Evolutionary conservation across 352 stramenopile species (phyloP).

Genomic region (Poterioochromonas sp.): DNA sequence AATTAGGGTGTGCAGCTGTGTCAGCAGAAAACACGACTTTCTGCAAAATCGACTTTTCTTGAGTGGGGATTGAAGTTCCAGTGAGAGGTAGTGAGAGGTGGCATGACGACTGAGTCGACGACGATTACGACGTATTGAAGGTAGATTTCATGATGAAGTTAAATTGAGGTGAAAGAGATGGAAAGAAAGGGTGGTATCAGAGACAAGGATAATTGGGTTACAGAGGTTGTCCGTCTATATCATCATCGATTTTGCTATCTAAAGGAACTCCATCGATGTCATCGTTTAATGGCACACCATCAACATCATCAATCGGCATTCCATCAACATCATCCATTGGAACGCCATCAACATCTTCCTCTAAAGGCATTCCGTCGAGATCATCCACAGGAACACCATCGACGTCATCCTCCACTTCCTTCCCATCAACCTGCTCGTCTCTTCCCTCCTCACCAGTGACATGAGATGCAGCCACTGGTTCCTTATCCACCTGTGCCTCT

Average conservation of each 20-base stretch:
- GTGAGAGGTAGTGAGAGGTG: no score
- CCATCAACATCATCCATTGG: background rate
- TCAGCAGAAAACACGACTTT: no score
- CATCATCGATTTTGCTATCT: background rate
- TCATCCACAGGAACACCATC: background rate
- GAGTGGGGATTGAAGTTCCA: no score
- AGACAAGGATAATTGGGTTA: no score
- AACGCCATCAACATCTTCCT: constrained; percentile 15
- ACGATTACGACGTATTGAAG: no score
- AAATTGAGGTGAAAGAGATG: no score
- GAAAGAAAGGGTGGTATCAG: no score
- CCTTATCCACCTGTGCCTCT: background rate
- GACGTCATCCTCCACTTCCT: background rate
- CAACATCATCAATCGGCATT: background rate
- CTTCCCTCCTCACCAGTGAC: background rate
- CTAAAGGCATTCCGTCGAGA: background rate
- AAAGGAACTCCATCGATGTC: constrained; percentile 27
- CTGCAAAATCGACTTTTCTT: no score
- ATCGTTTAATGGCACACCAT: constrained; percentile 6
- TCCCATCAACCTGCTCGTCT: background rate
- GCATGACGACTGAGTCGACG: no score
- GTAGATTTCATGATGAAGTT: no score
- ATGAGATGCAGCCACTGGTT: background rate
- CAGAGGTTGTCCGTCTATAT: constrained; percentile 16
- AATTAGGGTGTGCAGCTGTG: no score